A percentile compares a stretch with the other conserved stretches of the same genome.
phyloP scores from a whole-genome alignment of 177 flowering plant genomes.

The Telopea speciosissima region DNA sequence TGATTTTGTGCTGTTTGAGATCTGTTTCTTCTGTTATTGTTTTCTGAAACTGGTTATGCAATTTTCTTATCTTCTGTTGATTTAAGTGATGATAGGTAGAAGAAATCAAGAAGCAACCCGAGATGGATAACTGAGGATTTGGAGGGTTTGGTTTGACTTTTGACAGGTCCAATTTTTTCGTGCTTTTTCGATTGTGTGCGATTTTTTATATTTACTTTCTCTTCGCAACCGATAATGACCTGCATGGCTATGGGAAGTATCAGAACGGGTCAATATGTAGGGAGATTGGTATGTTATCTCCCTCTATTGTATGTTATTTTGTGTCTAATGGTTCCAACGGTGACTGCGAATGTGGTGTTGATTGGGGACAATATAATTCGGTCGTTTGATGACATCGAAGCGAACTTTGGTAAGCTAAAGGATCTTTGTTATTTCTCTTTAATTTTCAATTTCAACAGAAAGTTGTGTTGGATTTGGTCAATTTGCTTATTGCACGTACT shows the following conservation, averaged over 20 bases:
- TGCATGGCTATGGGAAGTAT: not conserved
- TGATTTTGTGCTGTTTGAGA: not conserved
- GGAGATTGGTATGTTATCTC: not conserved
- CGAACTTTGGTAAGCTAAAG: slow-evolving; percentile 65
- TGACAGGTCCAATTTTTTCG: no score
- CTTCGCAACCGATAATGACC: not conserved
- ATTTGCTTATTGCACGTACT: not conserved
- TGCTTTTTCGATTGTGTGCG: not conserved
- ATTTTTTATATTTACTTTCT: not conserved
- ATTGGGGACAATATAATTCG: slow-evolving; percentile 49
- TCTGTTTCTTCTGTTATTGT: not conserved
- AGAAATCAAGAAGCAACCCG: not conserved
- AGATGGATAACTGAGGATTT: not conserved
- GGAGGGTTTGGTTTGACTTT: not conserved
- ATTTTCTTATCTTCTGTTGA: not conserved
- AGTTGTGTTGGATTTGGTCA: not conserved
- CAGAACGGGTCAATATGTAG: not conserved
- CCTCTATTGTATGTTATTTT: slow-evolving; percentile 7
- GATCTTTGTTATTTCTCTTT: not conserved
- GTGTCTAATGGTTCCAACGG: slow-evolving; percentile 18
- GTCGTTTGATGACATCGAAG: slow-evolving; percentile 76
- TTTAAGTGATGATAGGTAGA: no score
- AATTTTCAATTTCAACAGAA: not conserved
- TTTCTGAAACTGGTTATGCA: not conserved
- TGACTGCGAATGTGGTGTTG: slow-evolving; percentile 56